These are phyloP conservation scores for Schizophyllum amplum DNA, from an alignment of 1,284 basidiomycete genomes.

Conservation along the genomic window DNA sequence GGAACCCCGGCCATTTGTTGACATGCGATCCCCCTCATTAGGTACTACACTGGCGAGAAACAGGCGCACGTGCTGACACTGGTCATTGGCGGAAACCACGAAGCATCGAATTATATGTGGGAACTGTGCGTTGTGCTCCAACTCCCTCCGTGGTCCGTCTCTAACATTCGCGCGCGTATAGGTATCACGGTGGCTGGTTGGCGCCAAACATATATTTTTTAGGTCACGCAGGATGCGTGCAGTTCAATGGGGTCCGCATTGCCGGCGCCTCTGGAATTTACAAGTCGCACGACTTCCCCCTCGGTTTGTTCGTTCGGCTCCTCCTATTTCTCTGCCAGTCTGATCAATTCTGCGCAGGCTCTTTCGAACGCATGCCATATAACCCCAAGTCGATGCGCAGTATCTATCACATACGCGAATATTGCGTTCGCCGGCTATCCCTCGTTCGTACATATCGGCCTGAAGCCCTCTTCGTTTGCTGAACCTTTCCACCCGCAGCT, in stretches of 20 bases:
- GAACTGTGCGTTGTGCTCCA: constrained; percentile 62
- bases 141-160: background rate
- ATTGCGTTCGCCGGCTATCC: constrained; percentile 73
- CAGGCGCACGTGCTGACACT: constrained; percentile 85
- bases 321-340: no score
- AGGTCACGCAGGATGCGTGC: constrained; percentile 85
- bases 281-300: constrained; percentile 72
- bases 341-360: constrained; percentile 48
- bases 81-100: constrained; percentile 97
- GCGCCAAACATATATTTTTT: constrained; percentile 97
- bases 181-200: constrained; percentile 93
- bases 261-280: constrained; percentile 92
- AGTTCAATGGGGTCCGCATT: constrained; percentile 82
- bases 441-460: constrained; percentile 43
- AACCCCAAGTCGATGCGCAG: constrained; percentile 68
- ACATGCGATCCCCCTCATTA: no score
- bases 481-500: constrained; percentile 32
- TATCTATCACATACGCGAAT: constrained; percentile 89
- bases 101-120: constrained; percentile 96
- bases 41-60: constrained; percentile 83
- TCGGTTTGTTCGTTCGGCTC: constrained; percentile 64
- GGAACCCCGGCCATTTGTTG: no score
- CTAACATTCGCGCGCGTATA: background rate
- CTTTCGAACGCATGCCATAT: constrained; percentile 66
- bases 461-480: background rate